These are phyloP conservation scores for Eustoma russellianum DNA, from an alignment of 257 asterid genomes.

Conservation along the genomic window DNA sequence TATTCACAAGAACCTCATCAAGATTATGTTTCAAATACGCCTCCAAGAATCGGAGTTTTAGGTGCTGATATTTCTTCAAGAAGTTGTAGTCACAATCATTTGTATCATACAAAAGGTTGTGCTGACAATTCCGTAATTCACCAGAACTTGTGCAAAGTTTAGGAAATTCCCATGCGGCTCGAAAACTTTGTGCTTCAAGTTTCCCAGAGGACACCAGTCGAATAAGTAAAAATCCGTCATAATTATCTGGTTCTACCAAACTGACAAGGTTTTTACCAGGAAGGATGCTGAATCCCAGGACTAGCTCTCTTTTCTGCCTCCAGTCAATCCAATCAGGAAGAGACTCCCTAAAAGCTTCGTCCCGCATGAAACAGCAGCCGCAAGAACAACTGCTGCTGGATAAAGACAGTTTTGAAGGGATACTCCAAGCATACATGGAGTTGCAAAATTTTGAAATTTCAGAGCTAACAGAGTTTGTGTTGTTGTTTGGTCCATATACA, in stretches of 20 bases:
- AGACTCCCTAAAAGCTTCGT: conserved; percentile 36
- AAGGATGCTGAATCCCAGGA: conserved; percentile 63
- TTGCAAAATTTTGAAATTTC: conserved; percentile 36
- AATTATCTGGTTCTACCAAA: conserved; percentile 22
- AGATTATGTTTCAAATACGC: conserved; percentile 43
- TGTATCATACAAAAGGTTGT: conserved; percentile 33
- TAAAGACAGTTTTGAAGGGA: conserved; percentile 35
- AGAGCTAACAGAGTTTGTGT: conserved; percentile 16
- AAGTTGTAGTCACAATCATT: conserved; percentile 21
- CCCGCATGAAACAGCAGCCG: conserved; percentile 48
- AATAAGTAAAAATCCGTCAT: conserved; percentile 49
- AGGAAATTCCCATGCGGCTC: conserved; percentile 31
- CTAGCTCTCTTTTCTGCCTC: conserved; percentile 58
- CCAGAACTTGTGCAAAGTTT: conserved; percentile 14
- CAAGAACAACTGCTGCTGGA: conserved; percentile 44
- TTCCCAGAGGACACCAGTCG: conserved; percentile 65
- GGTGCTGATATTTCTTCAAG: conserved; percentile 20
- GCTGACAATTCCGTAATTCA: conserved; percentile 28
- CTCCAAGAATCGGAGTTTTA: conserved; percentile 38
- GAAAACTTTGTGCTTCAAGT: conserved; percentile 58
- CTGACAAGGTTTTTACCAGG: conserved; percentile 21
- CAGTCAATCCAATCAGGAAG: conserved; percentile 69
- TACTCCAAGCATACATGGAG: conserved; percentile 54
- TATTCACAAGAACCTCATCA: conserved; percentile 19
- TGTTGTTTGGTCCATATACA: conserved; percentile 50